Conservation (phyloP, 2,329 filamentous ascomycete species). For the Blastomyces silverae region DNA sequence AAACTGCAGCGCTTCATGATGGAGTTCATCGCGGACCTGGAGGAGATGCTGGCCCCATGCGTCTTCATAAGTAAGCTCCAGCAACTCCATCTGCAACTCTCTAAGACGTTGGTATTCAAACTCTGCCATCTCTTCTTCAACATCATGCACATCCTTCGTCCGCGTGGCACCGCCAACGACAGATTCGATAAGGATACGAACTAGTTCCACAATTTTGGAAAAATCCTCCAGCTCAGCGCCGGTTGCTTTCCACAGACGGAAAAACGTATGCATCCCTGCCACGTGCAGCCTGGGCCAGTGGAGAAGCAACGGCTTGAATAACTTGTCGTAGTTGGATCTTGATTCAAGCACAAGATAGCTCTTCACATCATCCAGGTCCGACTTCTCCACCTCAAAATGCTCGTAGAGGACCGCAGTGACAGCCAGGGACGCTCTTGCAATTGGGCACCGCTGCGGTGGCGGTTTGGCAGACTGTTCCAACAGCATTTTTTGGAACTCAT, state of each 20-base stretch:
- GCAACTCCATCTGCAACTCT: constrained; percentile 84
- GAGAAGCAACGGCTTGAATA: constrained; percentile 79
- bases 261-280: constrained; percentile 76
- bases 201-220: constrained; percentile 83
- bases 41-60: constrained; percentile 86
- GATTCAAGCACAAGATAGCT: constrained; percentile 68
- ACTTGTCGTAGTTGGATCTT: constrained; percentile 69
- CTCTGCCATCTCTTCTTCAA: constrained; percentile 81
- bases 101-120: constrained; percentile 73
- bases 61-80: constrained; percentile 87
- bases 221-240: constrained; percentile 81
- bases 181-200: constrained; percentile 83
- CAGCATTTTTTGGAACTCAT: constrained; percentile 84
- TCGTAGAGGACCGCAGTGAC: constrained; percentile 87
- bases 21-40: constrained; percentile 85
- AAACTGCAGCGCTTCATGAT: constrained; percentile 87
- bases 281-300: constrained; percentile 92
- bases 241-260: constrained; percentile 87
- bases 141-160: constrained; percentile 74
- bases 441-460: constrained; percentile 67
- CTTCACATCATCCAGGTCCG: constrained; percentile 70
- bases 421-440: constrained; percentile 78
- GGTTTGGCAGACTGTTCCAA: constrained; percentile 78
- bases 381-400: constrained; percentile 87
- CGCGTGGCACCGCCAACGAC: constrained; percentile 76